Base-by-base conservation (phyloP, 257 asterid genomes). In the Solanum dulcamara region DNA sequence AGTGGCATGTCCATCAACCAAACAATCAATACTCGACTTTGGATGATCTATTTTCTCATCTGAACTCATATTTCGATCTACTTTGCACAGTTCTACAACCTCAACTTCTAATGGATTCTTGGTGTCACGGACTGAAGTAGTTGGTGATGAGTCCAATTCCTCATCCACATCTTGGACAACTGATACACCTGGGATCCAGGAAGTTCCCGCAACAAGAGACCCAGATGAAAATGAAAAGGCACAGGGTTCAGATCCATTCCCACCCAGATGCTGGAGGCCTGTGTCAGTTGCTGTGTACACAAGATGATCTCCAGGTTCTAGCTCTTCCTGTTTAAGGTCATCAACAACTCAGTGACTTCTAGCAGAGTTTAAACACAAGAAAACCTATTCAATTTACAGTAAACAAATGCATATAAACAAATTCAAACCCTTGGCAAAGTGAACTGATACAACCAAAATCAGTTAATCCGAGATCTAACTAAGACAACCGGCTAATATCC, bases 271-370 rank as follows among this genome's bases (percentile, higher is more conserved):
- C 83, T 86, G 88, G 86, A 88, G 90, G 40, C 71, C 87, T 60
- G 89, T 89, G 88, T 87, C 90, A 66, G 90, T 59, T 60, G 89
- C 85, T 42, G 89, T 53, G 79, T 89, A 88, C 10, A 75, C 86
- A 83, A 91, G 85, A 84, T 90, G 85, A 24, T 83, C 89, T 7
- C 81, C 80, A 83, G 85, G 88, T 87, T 86, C 93, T 50, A 72
- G 89, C 77, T 86, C 91, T 86, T 86, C 96, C 97, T 94, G 91
- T 75, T 48, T 70, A 13, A 75, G 44, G 60, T 64, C 14, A 35
- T 66, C 44, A 67, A 77, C 64, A 83, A 48, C 42, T 77, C 60
- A 46, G 60, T 75, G 42, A 48, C 62, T 46, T 48, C 37, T 42
- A 74, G 57, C 57, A 74, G 82, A 60, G n/a, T 68, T 18, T 35